Base-by-base conservation (phyloP, 441 rosid genomes). In the Arabidopsis hybrid region DNA sequence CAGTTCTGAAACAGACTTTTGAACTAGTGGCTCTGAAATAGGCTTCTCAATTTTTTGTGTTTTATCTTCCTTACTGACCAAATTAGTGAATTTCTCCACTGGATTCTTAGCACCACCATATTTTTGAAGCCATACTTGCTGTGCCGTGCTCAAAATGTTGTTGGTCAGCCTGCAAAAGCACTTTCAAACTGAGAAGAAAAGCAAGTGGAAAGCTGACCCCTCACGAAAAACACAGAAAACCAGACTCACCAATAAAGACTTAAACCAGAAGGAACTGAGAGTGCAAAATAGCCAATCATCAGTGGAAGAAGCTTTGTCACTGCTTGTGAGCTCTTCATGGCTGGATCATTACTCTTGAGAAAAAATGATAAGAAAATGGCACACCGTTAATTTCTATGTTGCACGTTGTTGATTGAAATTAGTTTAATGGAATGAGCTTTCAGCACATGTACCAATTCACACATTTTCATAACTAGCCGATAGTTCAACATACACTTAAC, bases 261-360 rank as follows among this genome's bases (percentile, higher is more conserved):
- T 80, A 95, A 84, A 81, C 99, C 99, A 46, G 99, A 95, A 73
- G 99, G 99, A 83, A 91, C 99, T 12, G 97, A 95, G 46, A 95
- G 90, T 65, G 99, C 71, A 87, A 92, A 95, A 78, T 95, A 95
- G 74, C 97, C 99, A 46, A 95, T 91, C 92, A 95, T 78, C 67
- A 95, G 77, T 5, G 97, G 99, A 6, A 92, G 93, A 65, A 95
- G 74, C 81, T 91, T 85, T 0, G 96, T 88, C 76, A 95, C 65
- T 1, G 84, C 91, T 85, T 92, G 99, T 74, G 99, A 90, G 79
- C 69, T 91, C 91, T 95, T 89, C 94, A 85, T 72, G 73, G 84
- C 91, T 38, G 99, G 96, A 81, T 95, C 97, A 79, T 90, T 70
- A 75, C 78, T 88, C 97, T 95, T 95, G 88, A 68, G 66, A 76